Percentiles rank a stretch among this genome's conserved stretches.
Evolutionary conservation across 2,329 filamentous ascomycete species (phyloP).

Genomic region (Tolypocladium album): DNA sequence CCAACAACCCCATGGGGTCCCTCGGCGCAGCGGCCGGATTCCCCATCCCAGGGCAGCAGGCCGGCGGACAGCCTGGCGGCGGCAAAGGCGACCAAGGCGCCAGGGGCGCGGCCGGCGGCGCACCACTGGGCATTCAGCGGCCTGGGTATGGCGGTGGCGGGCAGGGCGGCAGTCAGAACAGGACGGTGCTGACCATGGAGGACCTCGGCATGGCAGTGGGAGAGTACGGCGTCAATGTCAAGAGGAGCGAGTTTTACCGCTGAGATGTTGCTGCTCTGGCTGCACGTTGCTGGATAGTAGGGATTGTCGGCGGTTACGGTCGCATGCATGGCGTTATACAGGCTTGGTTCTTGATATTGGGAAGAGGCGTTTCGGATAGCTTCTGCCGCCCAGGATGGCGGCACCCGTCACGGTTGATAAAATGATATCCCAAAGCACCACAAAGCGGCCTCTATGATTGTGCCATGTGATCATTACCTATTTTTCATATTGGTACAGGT

Average conservation of each 20-base stretch:
- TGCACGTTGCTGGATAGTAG: neutral
- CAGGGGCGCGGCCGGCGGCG: conserved; percentile 24
- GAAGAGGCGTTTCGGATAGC: conserved; percentile 1
- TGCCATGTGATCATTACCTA: neutral
- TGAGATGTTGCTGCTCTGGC: conserved; percentile 23
- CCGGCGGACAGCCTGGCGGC: conserved; percentile 39
- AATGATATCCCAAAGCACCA: neutral
- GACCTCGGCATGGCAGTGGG: conserved; percentile 96
- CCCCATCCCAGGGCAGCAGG: conserved; percentile 51
- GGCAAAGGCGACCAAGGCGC: conserved; percentile 29
- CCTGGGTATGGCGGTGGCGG: conserved; percentile 81
- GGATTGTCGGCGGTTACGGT: neutral
- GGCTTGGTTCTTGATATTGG: neutral
- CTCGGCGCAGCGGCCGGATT: conserved; percentile 67
- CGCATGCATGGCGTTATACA: conserved; percentile 3
- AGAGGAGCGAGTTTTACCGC: conserved; percentile 93
- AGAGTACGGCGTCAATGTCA: conserved; percentile 96
- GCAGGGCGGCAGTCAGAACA: conserved; percentile 76
- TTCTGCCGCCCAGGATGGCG: neutral
- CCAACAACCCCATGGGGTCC: conserved; percentile 85
- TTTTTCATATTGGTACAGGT: conserved; percentile 15
- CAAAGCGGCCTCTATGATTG: neutral
- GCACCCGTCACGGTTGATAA: neutral
- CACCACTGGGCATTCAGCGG: conserved; percentile 62
- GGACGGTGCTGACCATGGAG: conserved; percentile 96